Evolutionary conservation across 192 early-diverging fungal species (phyloP).

Genomic region (Coemansia sp.): DNA sequence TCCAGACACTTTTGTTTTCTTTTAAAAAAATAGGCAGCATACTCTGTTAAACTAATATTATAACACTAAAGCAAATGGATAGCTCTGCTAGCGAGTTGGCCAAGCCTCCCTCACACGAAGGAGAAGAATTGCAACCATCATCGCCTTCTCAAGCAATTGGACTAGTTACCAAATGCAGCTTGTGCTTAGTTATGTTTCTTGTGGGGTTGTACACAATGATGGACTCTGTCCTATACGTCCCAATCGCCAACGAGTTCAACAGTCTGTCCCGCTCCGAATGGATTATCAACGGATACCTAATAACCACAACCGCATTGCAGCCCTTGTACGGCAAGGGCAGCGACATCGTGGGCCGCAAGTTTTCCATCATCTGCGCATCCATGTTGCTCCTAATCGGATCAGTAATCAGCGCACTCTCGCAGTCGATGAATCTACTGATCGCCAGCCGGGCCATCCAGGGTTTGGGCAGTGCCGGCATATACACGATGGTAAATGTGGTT

Average conservation of each 20-base stretch:
- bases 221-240: slow-evolving; percentile 69
- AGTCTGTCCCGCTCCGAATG: slow-evolving; percentile 68
- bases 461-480: slow-evolving; percentile 64
- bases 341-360: slow-evolving; percentile 64
- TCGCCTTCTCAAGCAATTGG: neutral
- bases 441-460: slow-evolving; percentile 71
- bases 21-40: neutral
- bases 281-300: slow-evolving; percentile 78
- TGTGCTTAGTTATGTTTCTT: slow-evolving; percentile 35
- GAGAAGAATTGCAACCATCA: neutral
- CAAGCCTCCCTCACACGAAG: neutral
- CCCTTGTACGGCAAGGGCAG: slow-evolving; percentile 82
- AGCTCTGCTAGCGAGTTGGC: neutral
- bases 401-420: slow-evolving; percentile 35
- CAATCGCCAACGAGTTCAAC: slow-evolving; percentile 71
- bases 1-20: neutral
- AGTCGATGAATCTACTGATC: slow-evolving; percentile 58
- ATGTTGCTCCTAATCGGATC: slow-evolving; percentile 45
- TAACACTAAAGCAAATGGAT: neutral
- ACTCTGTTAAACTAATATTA: neutral
- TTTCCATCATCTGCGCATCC: slow-evolving; percentile 34
- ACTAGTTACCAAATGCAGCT: slow-evolving; percentile 21
- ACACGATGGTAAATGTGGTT: slow-evolving; percentile 65
- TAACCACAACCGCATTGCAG: slow-evolving; percentile 67
- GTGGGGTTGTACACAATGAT: slow-evolving; percentile 61